Percentiles rank a stretch among this genome's conserved stretches.
Conservation (phyloP, 2,329 filamentous ascomycete species). For the Ramichloridium luteum region DNA sequence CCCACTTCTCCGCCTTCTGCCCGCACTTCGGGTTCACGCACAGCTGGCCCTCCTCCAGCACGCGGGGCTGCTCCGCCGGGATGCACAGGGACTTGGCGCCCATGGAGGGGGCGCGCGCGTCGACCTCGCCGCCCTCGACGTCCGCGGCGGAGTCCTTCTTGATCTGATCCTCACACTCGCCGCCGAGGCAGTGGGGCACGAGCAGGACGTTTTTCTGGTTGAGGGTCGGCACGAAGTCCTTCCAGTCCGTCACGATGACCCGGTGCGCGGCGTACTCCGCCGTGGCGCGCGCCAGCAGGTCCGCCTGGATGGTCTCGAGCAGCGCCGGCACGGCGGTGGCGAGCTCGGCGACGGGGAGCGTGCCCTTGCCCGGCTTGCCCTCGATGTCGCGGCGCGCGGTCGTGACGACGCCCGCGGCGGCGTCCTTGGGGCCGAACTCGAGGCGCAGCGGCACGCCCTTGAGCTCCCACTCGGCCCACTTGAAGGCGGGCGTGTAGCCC, state of each 20-base stretch:
- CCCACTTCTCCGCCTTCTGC: constrained; percentile 67
- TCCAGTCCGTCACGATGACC: constrained; percentile 70
- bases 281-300: constrained; percentile 68
- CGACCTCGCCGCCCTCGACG: constrained; percentile 51
- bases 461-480: constrained; percentile 98
- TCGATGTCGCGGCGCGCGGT: constrained; percentile 75
- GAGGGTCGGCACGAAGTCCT: constrained; percentile 77
- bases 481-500: constrained; percentile 86
- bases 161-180: constrained; percentile 83
- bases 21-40: constrained; percentile 84
- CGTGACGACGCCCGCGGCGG: constrained; percentile 71
- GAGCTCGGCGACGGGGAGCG: constrained; percentile 63
- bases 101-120: constrained; percentile 63
- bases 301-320: constrained; percentile 78
- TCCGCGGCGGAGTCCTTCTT: constrained; percentile 81
- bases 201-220: constrained; percentile 87
- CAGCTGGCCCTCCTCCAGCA: constrained; percentile 62
- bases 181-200: constrained; percentile 77
- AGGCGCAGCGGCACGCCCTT: constrained; percentile 89
- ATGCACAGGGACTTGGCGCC: constrained; percentile 66
- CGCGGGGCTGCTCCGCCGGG: constrained; percentile 76
- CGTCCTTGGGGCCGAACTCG: constrained; percentile 92
- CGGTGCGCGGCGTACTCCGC: constrained; percentile 68
- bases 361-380: constrained; percentile 51
- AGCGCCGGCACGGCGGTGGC: constrained; percentile 62